Evolutionary conservation across 352 stramenopile genomes (phyloP).

Genomic region (Globisporangium orthogonon): DNA sequence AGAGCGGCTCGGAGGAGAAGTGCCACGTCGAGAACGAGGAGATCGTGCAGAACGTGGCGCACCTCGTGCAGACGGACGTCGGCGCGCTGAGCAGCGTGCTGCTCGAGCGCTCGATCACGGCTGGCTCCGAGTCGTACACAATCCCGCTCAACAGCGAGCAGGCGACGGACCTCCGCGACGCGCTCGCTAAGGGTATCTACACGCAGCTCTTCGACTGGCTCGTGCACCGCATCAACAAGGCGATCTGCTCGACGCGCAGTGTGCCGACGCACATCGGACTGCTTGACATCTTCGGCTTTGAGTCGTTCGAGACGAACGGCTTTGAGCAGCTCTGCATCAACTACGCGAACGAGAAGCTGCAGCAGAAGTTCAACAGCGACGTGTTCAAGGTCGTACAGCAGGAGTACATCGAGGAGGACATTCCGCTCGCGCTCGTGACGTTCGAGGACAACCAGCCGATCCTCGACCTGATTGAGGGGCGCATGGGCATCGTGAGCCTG

Average conservation of each 20-base stretch:
- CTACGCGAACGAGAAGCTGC: constrained; percentile 93
- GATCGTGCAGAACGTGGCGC: constrained; percentile 48
- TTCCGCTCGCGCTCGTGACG: constrained; percentile 74
- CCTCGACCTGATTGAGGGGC: constrained; percentile 86
- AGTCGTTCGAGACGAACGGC: constrained; percentile 86
- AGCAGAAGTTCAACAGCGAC: constrained; percentile 89
- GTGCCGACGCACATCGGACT: constrained; percentile 86
- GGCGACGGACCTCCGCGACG: constrained; percentile 89
- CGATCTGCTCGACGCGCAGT: constrained; percentile 71
- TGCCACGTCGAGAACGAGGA: constrained; percentile 47
- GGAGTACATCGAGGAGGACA: constrained; percentile 93
- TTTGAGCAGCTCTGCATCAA: constrained; percentile 95
- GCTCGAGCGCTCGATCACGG: constrained; percentile 89
- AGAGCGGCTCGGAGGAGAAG: constrained; percentile 44
- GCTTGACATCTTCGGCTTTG: constrained; percentile 96
- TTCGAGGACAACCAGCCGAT: constrained; percentile 92
- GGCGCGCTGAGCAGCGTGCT: constrained; percentile 84
- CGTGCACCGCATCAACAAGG: constrained; percentile 82
- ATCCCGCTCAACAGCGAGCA: constrained; percentile 87
- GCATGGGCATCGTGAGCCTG: constrained; percentile 87
- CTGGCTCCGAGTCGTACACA: constrained; percentile 89
- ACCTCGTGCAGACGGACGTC: constrained; percentile 52
- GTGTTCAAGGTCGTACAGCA: constrained; percentile 95
- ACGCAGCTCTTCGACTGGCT: constrained; percentile 96
- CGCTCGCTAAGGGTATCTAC: constrained; percentile 96